Percentiles rank a stretch among this genome's conserved stretches.
These are phyloP conservation scores for Boletellus emodensis DNA, from an alignment of 768 basidiomycete species.

Conservation along the genomic window DNA sequence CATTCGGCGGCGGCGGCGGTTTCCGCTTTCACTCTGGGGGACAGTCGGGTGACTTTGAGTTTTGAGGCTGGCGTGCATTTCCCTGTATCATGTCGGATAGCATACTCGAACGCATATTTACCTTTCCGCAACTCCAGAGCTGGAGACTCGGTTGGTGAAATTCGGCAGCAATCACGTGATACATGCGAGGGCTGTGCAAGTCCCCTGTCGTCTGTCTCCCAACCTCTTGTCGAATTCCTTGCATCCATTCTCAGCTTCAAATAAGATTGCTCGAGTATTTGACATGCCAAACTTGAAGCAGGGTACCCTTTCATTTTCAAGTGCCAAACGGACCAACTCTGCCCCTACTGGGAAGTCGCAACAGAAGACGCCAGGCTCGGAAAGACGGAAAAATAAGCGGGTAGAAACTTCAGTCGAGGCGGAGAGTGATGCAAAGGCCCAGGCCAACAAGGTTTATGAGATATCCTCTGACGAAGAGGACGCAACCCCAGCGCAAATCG, in stretches of 20 bases:
- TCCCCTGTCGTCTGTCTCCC: slow-evolving; percentile 17
- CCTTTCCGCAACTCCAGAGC: too few species aligned
- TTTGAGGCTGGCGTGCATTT: slow-evolving; percentile 8
- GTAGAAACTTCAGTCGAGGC: background rate
- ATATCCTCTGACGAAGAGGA: slow-evolving; percentile 22
- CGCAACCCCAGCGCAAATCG: background rate
- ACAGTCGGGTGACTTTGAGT: slow-evolving; percentile 14
- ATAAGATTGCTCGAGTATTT: background rate
- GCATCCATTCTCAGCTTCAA: background rate
- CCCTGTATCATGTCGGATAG: background rate
- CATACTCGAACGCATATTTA: slow-evolving; percentile 4
- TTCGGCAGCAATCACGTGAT: slow-evolving; percentile 9
- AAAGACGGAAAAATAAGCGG: slow-evolving; percentile 8
- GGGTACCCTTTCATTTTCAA: slow-evolving; percentile 41
- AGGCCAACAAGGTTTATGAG: slow-evolving; percentile 4
- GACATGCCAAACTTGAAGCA: slow-evolving; percentile 37
- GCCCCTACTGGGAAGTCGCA: slow-evolving; percentile 16
- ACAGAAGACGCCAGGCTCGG: slow-evolving; percentile 1
- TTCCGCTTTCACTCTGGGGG: slow-evolving; percentile 27
- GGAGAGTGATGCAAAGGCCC: background rate
- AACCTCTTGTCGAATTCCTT: background rate
- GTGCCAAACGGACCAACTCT: slow-evolving; percentile 43
- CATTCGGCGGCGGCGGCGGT: slow-evolving; percentile 30
- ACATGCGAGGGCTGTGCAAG: slow-evolving; percentile 1
- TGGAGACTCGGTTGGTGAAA: background rate